These are phyloP conservation scores for Aplosporella prunicola DNA, from an alignment of 2,329 filamentous ascomycete genomes.

Conservation along the genomic window DNA sequence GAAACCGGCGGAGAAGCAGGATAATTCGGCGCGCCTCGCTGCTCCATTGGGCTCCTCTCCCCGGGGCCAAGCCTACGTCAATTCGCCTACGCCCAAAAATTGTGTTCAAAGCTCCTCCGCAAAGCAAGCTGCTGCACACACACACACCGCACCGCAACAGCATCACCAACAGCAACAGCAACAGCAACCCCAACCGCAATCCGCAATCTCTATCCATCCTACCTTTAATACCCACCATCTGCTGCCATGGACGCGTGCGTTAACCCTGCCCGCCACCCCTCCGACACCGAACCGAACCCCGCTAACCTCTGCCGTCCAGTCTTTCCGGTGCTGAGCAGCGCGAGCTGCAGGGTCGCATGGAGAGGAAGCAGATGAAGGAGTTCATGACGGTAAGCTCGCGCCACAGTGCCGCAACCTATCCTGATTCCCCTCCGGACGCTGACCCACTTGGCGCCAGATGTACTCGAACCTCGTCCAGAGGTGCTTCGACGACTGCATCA, in stretches of 20 bases:
- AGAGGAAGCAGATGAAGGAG: slow-evolving; percentile 97
- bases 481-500: slow-evolving; percentile 96
- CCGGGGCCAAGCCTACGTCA: too few relatives aligned
- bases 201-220: too few relatives aligned
- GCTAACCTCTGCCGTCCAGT: slow-evolving; percentile 30
- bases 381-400: slow-evolving; percentile 83
- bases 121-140: too few relatives aligned
- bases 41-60: too few relatives aligned
- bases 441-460: slow-evolving; percentile 39
- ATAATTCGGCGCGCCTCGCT: too few relatives aligned
- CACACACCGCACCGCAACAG: too few relatives aligned
- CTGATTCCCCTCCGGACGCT: slow-evolving; percentile 8
- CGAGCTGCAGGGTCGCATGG: slow-evolving; percentile 88
- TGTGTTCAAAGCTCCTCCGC: too few relatives aligned
- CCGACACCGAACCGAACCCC: neutral
- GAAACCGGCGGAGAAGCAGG: too few relatives aligned
- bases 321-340: slow-evolving; percentile 75
- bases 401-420: neutral
- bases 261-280: neutral
- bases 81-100: too few relatives aligned
- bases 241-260: slow-evolving; percentile 18
- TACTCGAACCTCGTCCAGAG: slow-evolving; percentile 68
- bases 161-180: too few relatives aligned
- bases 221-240: too few relatives aligned
- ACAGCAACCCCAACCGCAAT: too few relatives aligned